phyloP scores from a whole-genome alignment of 2,329 filamentous ascomycete species.

The Ophiostoma triangulosporum region DNA sequence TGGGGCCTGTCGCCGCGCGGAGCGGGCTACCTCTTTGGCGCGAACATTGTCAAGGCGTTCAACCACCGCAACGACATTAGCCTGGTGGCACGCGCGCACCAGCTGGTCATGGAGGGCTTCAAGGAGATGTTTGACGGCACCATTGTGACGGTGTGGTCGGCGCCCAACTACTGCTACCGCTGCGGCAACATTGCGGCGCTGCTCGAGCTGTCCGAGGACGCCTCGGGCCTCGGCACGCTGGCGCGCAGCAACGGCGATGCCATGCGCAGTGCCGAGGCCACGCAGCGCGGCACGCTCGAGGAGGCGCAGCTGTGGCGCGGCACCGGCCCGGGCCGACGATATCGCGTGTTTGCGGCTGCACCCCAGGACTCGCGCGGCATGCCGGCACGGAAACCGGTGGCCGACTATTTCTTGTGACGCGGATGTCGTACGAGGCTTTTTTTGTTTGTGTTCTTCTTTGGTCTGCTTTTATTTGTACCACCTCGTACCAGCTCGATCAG shows the following conservation, averaged over 20 bases:
- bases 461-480: background rate
- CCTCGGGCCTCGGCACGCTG: slow-evolving; percentile 58
- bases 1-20: slow-evolving; percentile 92
- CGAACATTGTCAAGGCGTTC: slow-evolving; percentile 90
- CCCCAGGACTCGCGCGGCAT: slow-evolving; percentile 93
- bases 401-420: slow-evolving; percentile 76
- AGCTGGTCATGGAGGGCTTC: slow-evolving; percentile 98
- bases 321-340: slow-evolving; percentile 71
- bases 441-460: background rate
- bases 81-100: slow-evolving; percentile 85
- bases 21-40: slow-evolving; percentile 88
- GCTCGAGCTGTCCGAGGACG: slow-evolving; percentile 80
- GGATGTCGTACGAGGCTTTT: background rate
- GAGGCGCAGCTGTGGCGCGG: slow-evolving; percentile 30
- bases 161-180: slow-evolving; percentile 92
- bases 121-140: slow-evolving; percentile 97
- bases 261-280: slow-evolving; percentile 25
- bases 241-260: slow-evolving; percentile 59
- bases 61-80: slow-evolving; percentile 89
- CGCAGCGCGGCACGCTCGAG: slow-evolving; percentile 30
- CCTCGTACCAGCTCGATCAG: background rate
- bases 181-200: slow-evolving; percentile 95
- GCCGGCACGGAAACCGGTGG: slow-evolving; percentile 97
- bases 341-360: slow-evolving; percentile 91
- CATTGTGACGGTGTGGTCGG: slow-evolving; percentile 98